Evolutionary conservation across 106 monocot genomes (phyloP).

Genomic region (Dioscorea dumetorum): DNA sequence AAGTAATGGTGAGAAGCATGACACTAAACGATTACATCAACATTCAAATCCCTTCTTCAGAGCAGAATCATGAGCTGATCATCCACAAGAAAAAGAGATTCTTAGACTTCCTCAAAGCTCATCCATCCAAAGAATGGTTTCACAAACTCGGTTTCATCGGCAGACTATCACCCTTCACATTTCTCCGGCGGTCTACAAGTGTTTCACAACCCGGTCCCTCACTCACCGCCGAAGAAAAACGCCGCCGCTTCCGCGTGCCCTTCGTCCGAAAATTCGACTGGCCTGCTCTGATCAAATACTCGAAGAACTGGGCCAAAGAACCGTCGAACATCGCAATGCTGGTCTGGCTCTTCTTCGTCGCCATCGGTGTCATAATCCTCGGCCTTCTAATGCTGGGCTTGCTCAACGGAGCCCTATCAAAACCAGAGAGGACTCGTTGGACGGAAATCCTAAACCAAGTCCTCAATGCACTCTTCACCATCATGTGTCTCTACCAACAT

Average conservation of each 20-base stretch:
- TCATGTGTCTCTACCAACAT: constrained; percentile 83
- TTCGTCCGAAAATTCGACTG: constrained; percentile 56
- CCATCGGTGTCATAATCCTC: constrained; percentile 30
- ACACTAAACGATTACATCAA: constrained; percentile 11
- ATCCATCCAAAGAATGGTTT: constrained; percentile 27
- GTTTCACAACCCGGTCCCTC: no score
- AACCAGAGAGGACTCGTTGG: constrained; percentile 42
- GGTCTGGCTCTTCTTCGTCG: constrained; percentile 67
- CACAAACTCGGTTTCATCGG: constrained; percentile 10
- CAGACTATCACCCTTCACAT: constrained; percentile 4
- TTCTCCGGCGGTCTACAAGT: no score
- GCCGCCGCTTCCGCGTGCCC: constrained; percentile 21
- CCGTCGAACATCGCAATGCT: constrained; percentile 75
- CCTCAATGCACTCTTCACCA: constrained; percentile 81
- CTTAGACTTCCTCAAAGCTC: constrained; percentile 38
- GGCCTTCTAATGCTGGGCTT: constrained; percentile 62
- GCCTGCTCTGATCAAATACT: constrained; percentile 23
- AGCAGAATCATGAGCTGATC: constrained; percentile 1
- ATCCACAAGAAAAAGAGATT: constrained; percentile 11
- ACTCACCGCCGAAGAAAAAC: neutral
- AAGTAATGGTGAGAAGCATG: neutral
- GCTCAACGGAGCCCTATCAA: constrained; percentile 40
- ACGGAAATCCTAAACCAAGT: constrained; percentile 77
- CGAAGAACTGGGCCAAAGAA: constrained; percentile 64
- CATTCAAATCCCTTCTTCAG: constrained; percentile 16